Percentiles rank a stretch among this genome's conserved stretches.
Conservation (phyloP, 2,329 filamentous ascomycete species). For the Fusarium goolgardi region DNA sequence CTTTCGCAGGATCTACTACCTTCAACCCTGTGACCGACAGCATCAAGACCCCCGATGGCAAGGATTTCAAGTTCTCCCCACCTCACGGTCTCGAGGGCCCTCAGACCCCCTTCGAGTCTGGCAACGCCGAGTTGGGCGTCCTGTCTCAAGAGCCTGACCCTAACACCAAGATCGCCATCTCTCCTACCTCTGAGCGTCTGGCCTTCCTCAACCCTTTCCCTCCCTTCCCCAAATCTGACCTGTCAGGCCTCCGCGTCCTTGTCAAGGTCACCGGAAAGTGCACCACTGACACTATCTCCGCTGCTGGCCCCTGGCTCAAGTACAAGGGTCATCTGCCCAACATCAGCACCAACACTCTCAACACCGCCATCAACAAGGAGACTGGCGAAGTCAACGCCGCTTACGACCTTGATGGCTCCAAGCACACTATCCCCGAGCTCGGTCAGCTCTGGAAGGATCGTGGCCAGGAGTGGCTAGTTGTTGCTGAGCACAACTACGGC, state of each 20-base stretch:
- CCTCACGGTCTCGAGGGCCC: slow-evolving; percentile 77
- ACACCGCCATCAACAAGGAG: slow-evolving; percentile 91
- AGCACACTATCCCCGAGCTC: slow-evolving; percentile 85
- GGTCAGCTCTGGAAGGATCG: slow-evolving; percentile 83
- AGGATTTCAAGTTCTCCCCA: slow-evolving; percentile 85
- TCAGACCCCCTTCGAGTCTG: slow-evolving; percentile 76
- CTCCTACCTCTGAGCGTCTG: slow-evolving; percentile 88
- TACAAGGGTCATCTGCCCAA: slow-evolving; percentile 99
- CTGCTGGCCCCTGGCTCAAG: slow-evolving; percentile 94
- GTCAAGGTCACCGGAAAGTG: slow-evolving; percentile 98
- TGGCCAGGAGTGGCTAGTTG: slow-evolving; percentile 86
- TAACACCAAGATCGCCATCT: slow-evolving; percentile 77
- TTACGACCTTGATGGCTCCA: slow-evolving; percentile 83
- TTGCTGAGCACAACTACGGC: slow-evolving; percentile 98
- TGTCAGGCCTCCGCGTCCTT: slow-evolving; percentile 83
- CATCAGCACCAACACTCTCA: slow-evolving; percentile 96
- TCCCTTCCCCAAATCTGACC: slow-evolving; percentile 80
- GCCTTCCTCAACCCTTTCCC: slow-evolving; percentile 91
- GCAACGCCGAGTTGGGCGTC: slow-evolving; percentile 79
- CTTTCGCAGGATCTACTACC: slow-evolving; percentile 89
- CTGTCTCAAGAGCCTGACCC: slow-evolving; percentile 78
- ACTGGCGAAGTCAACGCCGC: slow-evolving; percentile 93
- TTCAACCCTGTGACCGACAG: slow-evolving; percentile 96
- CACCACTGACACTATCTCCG: slow-evolving; percentile 97
- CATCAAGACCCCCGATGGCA: slow-evolving; percentile 81